Evolutionary conservation across 805 yeast genomes (phyloP).

Genomic region (Yarrowia sp.): DNA sequence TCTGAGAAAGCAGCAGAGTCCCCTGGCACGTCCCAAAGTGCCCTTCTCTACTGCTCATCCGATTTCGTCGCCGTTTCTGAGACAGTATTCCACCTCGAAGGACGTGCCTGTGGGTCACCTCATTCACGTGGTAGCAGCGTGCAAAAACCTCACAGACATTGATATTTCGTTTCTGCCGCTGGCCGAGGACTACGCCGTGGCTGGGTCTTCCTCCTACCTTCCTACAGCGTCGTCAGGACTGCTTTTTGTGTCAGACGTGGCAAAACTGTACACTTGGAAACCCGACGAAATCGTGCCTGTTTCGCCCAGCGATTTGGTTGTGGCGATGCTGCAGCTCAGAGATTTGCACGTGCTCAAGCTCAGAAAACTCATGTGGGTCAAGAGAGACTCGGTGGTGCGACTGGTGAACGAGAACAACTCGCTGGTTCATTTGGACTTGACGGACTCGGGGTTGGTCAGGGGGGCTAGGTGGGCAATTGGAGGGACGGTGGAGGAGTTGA

Average conservation of each 20-base stretch:
- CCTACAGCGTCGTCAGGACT: slow-evolving; percentile 39
- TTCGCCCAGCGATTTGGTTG: slow-evolving; percentile 44
- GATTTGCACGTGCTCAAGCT: slow-evolving; percentile 53
- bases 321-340: slow-evolving; percentile 47
- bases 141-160: slow-evolving; percentile 64
- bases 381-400: slow-evolving; percentile 49
- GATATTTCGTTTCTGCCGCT: slow-evolving; percentile 69
- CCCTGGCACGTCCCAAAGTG: slow-evolving; percentile 10
- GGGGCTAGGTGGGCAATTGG: slow-evolving; percentile 30
- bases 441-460: slow-evolving; percentile 24
- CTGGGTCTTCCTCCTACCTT: slow-evolving; percentile 23
- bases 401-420: slow-evolving; percentile 40
- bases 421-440: slow-evolving; percentile 14
- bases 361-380: slow-evolving; percentile 59
- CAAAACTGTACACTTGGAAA: slow-evolving; percentile 47
- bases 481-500: slow-evolving; percentile 18
- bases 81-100: slow-evolving; percentile 68
- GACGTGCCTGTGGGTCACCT: slow-evolving; percentile 83
- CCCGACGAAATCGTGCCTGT: slow-evolving; percentile 46
- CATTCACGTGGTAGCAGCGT: slow-evolving; percentile 69
- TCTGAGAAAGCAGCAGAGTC: background rate
- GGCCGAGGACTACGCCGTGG: slow-evolving; percentile 66
- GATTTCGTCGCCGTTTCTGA: slow-evolving; percentile 55
- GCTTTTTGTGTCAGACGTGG: slow-evolving; percentile 52
- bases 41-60: slow-evolving; percentile 42